Base-by-base conservation (phyloP, 2,329 filamentous ascomycete species). In the Ramularia endophylla region DNA sequence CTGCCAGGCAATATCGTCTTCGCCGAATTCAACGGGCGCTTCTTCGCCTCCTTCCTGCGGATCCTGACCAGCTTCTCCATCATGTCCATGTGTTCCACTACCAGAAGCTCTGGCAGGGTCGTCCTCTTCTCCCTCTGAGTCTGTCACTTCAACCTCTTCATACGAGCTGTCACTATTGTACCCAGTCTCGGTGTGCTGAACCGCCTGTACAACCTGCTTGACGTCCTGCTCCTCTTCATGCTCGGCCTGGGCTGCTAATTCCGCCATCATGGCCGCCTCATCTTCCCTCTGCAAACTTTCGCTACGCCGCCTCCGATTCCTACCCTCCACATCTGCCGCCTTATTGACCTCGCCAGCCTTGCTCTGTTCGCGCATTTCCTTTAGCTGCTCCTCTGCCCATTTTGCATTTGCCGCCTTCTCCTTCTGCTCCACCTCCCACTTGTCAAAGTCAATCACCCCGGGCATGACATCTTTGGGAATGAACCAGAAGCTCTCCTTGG, bases 1-100 rank as follows among this genome's bases (percentile, higher is more conserved):
- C 59, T 98, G 92, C 59, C 83, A 89, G 27, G 87, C 89, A 54
- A 98, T 94, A 58, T 98, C 92, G 39, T 89, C 90, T 62, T 97
- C 92, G 41, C 85, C 86, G 56, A 95, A 94, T 56, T 95, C 90
- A 6, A 92, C 67, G 0, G 72, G 67, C 33, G 68, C 65, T 9
- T 74, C 66, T 7, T 66, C 65, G 8, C 52, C 11, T 49, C 55
- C 8, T 11, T 25, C 22, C 22, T 25, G 22, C 6, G 11, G 6
- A 25, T 25, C 22, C 22, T 92, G 87, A 6, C 87, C 65, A 1
- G 59, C 63, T 39, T 36, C 38, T 7, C 17, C 15, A 25, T 40
- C 69, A 66, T 16, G 65, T 61, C 38, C 79, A 76, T 20, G 75
- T 79, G 30, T 20, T 16, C 41, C 43, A 19, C 18, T 34, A 17